Percentiles rank a stretch among this genome's conserved stretches.
phyloP scores from a whole-genome alignment of 106 monocot genomes.

The Alisma plantagoaquatica region DNA sequence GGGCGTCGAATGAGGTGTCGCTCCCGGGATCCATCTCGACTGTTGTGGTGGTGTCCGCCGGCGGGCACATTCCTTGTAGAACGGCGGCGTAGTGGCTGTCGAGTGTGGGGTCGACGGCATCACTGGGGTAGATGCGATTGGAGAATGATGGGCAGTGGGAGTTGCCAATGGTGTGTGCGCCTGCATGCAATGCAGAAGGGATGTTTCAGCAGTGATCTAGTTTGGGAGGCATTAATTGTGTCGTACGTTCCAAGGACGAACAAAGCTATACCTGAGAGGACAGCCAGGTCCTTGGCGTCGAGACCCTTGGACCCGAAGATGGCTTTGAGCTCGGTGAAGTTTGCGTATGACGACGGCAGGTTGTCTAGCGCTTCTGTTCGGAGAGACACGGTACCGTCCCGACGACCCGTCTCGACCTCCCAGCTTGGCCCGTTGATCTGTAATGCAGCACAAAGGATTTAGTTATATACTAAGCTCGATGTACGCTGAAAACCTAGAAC shows the following conservation, averaged over 20 bases:
- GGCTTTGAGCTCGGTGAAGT: constrained; percentile 3
- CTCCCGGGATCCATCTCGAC: constrained; percentile 69
- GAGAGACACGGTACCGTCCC: constrained; percentile 8
- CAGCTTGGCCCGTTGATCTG: constrained; percentile 9
- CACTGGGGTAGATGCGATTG: constrained; percentile 10
- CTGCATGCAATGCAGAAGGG: background rate
- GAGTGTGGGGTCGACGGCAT: constrained; percentile 33
- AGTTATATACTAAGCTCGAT: background rate
- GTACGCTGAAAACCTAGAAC: background rate
- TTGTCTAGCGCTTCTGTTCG: background rate
- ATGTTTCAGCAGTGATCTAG: background rate
- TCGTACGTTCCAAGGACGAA: background rate
- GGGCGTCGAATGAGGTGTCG: constrained; percentile 36
- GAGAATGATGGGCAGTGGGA: constrained; percentile 10
- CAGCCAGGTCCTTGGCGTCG: constrained; percentile 8
- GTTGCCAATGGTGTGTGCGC: constrained; percentile 16
- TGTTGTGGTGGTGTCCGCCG: constrained; percentile 14
- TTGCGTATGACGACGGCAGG: constrained; percentile 6
- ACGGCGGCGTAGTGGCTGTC: constrained; percentile 25
- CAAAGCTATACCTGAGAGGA: constrained; percentile 5
- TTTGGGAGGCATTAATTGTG: background rate
- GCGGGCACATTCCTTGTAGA: constrained; percentile 26
- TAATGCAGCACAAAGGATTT: background rate
- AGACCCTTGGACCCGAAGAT: constrained; percentile 15
- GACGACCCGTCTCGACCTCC: constrained; percentile 13